Conservation (phyloP, 2,329 filamentous ascomycete genomes). For the Ophiostoma montium region DNA sequence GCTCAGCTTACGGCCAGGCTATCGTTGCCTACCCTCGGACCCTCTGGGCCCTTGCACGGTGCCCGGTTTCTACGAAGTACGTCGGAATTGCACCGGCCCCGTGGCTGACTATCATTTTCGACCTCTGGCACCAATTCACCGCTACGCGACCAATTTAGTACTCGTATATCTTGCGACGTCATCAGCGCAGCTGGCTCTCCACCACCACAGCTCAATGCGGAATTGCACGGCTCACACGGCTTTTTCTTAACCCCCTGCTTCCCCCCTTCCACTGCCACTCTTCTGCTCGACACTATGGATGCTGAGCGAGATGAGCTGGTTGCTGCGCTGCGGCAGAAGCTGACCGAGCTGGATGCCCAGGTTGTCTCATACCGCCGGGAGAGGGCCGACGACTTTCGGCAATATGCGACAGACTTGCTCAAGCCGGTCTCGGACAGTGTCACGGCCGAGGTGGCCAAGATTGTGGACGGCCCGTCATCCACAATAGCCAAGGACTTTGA, state of each 20-base stretch:
- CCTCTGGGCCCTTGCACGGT: no score
- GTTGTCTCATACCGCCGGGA: slow-evolving; percentile 42
- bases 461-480: slow-evolving; percentile 27
- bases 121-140: not conserved
- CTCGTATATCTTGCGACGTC: not conserved
- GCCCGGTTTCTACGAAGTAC: no score
- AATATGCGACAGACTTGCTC: slow-evolving; percentile 37
- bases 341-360: slow-evolving; percentile 41
- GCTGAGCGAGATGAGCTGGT: slow-evolving; percentile 32
- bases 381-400: slow-evolving; percentile 42
- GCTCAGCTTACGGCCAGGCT: no score
- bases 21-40: no score
- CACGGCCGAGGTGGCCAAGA: slow-evolving; percentile 30
- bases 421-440: slow-evolving; percentile 31
- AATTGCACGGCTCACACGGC: not conserved
- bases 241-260: not conserved
- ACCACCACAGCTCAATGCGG: not conserved
- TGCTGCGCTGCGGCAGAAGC: slow-evolving; percentile 37
- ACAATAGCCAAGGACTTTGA: slow-evolving; percentile 29
- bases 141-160: no score
- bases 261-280: not conserved
- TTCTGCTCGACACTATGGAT: slow-evolving; percentile 6
- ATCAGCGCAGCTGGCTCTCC: not conserved
- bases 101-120: no score
- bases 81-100: no score